Conservation (phyloP, 2,329 filamentous ascomycete species). For the Claviceps sp. region DNA sequence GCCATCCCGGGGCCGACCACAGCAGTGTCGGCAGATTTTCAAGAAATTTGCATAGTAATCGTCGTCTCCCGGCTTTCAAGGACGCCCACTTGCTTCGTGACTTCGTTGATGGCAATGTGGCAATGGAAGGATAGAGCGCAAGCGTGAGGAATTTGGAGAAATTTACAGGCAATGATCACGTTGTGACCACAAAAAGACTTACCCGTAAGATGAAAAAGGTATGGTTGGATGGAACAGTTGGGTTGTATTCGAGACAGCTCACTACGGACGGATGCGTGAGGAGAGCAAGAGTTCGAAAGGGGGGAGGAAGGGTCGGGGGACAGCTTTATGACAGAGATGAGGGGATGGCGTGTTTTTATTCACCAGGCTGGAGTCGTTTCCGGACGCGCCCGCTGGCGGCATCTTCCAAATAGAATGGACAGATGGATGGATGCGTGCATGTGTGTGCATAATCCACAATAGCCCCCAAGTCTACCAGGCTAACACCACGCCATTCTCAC, state of each 20-base stretch:
- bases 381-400: slow-evolving; percentile 1
- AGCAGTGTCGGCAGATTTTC: neutral
- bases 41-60: too few species aligned
- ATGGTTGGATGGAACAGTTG: slow-evolving; percentile 9
- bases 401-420: neutral
- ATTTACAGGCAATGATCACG: neutral
- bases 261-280: slow-evolving; percentile 13
- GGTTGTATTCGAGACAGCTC: slow-evolving; percentile 14
- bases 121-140: neutral
- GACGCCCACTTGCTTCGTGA: neutral
- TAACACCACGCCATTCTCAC: neutral
- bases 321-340: slow-evolving; percentile 7
- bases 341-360: slow-evolving; percentile 10
- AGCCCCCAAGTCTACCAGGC: neutral
- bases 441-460: slow-evolving; percentile 4
- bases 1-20: neutral
- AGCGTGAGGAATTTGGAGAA: neutral
- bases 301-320: slow-evolving; percentile 10
- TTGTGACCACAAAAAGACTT: slow-evolving; percentile 11
- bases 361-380: slow-evolving; percentile 1
- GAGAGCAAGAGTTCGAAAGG: slow-evolving; percentile 13
- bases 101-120: neutral
- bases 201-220: slow-evolving; percentile 11
- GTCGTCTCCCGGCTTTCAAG: neutral
- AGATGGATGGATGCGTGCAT: neutral